Conservation (phyloP, 768 basidiomycete species). For the Leccinum uliginosum region DNA sequence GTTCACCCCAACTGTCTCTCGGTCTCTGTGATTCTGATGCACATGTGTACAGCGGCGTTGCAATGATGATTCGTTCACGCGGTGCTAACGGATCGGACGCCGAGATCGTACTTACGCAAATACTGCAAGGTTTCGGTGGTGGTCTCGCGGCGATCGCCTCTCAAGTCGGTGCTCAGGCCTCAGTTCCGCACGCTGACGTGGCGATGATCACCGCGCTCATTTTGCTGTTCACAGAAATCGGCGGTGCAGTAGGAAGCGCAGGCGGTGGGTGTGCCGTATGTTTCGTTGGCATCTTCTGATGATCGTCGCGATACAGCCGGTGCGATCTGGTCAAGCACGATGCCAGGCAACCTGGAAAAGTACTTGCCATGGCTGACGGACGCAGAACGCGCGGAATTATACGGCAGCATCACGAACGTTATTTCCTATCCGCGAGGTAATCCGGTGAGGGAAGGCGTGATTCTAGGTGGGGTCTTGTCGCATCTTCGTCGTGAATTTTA, state of each 20-base stretch:
- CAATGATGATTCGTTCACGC: constrained; percentile 67
- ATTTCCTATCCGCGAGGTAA: constrained; percentile 44
- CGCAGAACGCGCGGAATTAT: constrained; percentile 43
- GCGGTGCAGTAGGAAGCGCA: constrained; percentile 61
- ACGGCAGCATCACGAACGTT: constrained; percentile 53
- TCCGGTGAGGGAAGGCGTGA: constrained; percentile 62
- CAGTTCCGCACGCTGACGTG: constrained; percentile 60
- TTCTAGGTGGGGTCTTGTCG: constrained; percentile 38
- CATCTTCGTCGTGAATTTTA: neutral
- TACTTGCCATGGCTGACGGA: constrained; percentile 49
- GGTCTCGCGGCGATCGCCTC: constrained; percentile 58
- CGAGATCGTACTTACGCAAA: constrained; percentile 61
- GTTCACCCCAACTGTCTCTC: constrained; percentile 7
- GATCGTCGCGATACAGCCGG: constrained; percentile 40
- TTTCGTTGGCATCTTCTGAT: neutral
- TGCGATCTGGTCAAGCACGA: constrained; percentile 59
- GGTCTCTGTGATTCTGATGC: neutral
- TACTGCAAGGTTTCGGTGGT: constrained; percentile 72
- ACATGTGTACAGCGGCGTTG: constrained; percentile 44
- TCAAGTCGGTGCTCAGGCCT: constrained; percentile 62
- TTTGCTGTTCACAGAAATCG: constrained; percentile 65
- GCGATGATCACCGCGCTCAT: constrained; percentile 66
- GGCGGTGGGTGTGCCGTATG: constrained; percentile 38
- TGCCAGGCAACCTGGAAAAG: constrained; percentile 57
- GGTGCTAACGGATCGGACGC: constrained; percentile 52